These are phyloP conservation scores for Monosporascus sp. DNA, from an alignment of 2,329 filamentous ascomycete species.

Conservation along the genomic window DNA sequence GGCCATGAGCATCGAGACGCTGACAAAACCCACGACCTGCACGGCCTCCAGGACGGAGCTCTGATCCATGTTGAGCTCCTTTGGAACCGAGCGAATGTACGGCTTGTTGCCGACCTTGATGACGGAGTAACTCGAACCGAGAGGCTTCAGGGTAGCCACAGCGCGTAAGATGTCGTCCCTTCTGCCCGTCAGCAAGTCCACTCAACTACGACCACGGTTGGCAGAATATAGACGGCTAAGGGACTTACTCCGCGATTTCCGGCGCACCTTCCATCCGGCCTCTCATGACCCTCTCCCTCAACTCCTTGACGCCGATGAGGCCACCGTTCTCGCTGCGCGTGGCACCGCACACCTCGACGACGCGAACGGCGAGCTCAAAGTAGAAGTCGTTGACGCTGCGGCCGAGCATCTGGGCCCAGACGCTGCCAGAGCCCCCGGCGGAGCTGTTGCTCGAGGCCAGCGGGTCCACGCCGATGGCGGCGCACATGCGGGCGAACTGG, in stretches of 20 bases:
- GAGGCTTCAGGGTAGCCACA: constrained; percentile 77
- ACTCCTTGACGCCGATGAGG: constrained; percentile 77
- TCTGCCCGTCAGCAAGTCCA: constrained; percentile 1
- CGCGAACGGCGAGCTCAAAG: constrained; percentile 91
- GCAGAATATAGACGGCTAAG: neutral
- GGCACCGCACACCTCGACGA: constrained; percentile 85
- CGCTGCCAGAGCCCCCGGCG: constrained; percentile 52
- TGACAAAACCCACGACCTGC: constrained; percentile 85
- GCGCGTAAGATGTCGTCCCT: constrained; percentile 87
- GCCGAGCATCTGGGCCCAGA: constrained; percentile 91
- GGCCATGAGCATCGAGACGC: constrained; percentile 77
- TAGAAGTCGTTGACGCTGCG: constrained; percentile 96
- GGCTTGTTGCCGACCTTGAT: constrained; percentile 76
- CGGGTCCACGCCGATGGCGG: constrained; percentile 93
- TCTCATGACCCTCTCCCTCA: constrained; percentile 67
- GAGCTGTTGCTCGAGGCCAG: constrained; percentile 59
- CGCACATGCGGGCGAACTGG: constrained; percentile 97
- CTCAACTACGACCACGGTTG: neutral
- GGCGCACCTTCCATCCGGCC: constrained; percentile 70
- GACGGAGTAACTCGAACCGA: constrained; percentile 83
- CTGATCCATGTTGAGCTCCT: constrained; percentile 93
- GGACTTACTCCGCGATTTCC: constrained; percentile 68
- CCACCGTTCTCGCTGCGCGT: constrained; percentile 90
- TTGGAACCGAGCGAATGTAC: constrained; percentile 88
- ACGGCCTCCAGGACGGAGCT: constrained; percentile 86